Evolutionary conservation across 257 asterid species (phyloP).

Genomic region (Solanum ossicruentum): DNA sequence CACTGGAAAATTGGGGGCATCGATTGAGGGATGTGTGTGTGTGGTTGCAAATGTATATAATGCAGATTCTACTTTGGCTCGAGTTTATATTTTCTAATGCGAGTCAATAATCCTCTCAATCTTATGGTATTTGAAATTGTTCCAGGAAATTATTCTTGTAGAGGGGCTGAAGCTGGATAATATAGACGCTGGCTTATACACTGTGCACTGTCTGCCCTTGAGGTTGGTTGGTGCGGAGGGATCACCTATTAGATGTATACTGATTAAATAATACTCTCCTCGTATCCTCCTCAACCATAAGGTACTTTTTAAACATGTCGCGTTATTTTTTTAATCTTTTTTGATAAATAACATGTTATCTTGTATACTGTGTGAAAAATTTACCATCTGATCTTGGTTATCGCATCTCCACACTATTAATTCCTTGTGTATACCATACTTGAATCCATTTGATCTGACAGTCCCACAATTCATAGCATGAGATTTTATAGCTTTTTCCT

Average conservation of each 20-base stretch:
- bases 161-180: conserved; percentile 87
- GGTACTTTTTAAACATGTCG: not conserved
- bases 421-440: not conserved
- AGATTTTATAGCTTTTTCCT: no score
- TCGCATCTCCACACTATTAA: not conserved
- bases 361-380: not conserved
- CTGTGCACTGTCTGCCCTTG: conserved; percentile 78
- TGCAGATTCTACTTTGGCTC: not conserved
- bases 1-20: not conserved
- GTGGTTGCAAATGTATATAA: not conserved
- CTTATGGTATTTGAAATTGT: not conserved
- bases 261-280: conserved; percentile 40
- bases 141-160: conserved; percentile 80
- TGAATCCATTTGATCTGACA: not conserved
- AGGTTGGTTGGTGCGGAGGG: conserved; percentile 90
- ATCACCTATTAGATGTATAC: conserved; percentile 91
- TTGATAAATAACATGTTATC: no score
- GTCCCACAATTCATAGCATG: no score
- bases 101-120: not conserved
- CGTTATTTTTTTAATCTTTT: not conserved
- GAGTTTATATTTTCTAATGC: not conserved
- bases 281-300: not conserved
- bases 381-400: not conserved
- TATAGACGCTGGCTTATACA: conserved; percentile 46
- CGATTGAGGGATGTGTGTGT: not conserved